phyloP scores from a whole-genome alignment of 345 rosid genomes.

The Pugionium cornutum region DNA sequence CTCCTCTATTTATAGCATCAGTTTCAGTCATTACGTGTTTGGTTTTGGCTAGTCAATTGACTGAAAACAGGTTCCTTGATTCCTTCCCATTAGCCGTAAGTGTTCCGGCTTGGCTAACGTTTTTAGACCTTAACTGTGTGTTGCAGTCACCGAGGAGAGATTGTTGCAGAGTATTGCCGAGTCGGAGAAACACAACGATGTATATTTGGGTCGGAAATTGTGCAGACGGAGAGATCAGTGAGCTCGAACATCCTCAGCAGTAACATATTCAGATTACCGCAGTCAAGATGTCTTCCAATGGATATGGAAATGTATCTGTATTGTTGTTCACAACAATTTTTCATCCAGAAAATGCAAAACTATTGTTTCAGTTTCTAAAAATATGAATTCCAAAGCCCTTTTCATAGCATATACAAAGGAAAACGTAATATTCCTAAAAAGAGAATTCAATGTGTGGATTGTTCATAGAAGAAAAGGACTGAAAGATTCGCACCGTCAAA shows the following conservation, averaged over 20 bases:
- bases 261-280: conserved; percentile 13
- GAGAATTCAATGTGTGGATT: neutral
- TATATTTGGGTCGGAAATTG: conserved; percentile 72
- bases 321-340: conserved; percentile 16
- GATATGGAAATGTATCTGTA: neutral
- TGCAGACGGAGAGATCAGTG: conserved; percentile 63
- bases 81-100: too few relatives aligned
- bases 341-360: neutral
- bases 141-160: conserved; percentile 82
- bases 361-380: neutral
- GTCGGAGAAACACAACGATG: conserved; percentile 53
- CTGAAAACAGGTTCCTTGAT: neutral
- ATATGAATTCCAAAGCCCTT: neutral
- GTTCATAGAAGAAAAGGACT: neutral
- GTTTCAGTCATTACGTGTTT: neutral
- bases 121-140: neutral
- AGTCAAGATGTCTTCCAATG: conserved; percentile 6
- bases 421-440: neutral
- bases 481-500: conserved; percentile 4
- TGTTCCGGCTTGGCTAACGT: neutral
- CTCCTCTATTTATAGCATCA: neutral
- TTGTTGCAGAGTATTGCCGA: conserved; percentile 74
- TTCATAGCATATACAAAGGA: conserved; percentile 5
- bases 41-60: neutral
- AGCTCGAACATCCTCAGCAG: conserved; percentile 42